Evolutionary conservation across 306 rosid species (phyloP).

Genomic region (Inga leiocalycina): DNA sequence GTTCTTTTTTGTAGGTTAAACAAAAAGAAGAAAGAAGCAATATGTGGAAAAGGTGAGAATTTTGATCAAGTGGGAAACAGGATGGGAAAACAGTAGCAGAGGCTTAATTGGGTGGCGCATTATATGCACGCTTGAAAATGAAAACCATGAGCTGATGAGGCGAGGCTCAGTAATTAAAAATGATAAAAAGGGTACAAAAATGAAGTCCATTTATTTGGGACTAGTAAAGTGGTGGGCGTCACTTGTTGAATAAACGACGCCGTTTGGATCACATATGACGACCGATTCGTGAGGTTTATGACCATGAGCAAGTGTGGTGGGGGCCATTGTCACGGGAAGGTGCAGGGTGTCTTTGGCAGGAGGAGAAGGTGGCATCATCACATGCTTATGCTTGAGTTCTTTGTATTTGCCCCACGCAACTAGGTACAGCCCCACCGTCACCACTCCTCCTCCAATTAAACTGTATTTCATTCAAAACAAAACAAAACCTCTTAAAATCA

Average conservation of each 20-base stretch:
- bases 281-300: constrained; percentile 3
- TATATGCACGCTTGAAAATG: background rate
- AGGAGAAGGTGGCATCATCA: constrained; percentile 8
- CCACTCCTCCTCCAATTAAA: constrained; percentile 44
- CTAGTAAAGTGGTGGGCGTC: background rate
- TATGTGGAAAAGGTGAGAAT: background rate
- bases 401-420: constrained; percentile 53
- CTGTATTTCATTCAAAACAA: constrained; percentile 41
- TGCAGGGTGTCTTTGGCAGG: constrained; percentile 13
- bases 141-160: background rate
- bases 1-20: background rate
- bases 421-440: constrained; percentile 45
- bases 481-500: too few species aligned
- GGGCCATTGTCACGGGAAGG: constrained; percentile 31
- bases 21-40: background rate
- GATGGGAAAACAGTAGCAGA: background rate
- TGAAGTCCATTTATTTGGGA: background rate
- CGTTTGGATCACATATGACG: background rate
- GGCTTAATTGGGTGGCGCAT: background rate
- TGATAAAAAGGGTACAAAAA: background rate
- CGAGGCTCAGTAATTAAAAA: background rate
- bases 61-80: background rate
- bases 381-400: constrained; percentile 15
- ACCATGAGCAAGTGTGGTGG: background rate
- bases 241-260: too few species aligned